phyloP scores from a whole-genome alignment of 2,329 filamentous ascomycete species.

The Hypoxylon rubiginosum region DNA sequence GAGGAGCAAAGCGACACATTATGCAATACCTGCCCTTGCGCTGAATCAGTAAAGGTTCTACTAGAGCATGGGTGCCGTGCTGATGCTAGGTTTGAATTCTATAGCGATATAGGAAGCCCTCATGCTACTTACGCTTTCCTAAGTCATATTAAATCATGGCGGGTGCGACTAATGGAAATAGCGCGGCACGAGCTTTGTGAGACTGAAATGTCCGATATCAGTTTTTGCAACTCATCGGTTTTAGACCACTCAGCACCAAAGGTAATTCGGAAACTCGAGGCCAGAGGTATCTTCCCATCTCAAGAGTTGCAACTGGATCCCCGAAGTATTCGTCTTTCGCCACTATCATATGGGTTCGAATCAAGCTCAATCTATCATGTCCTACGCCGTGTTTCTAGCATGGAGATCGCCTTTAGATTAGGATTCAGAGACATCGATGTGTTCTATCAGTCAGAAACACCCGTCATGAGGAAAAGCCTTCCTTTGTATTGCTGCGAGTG shows the following conservation, averaged over 20 bases:
- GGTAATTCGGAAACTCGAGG: conserved; percentile 2
- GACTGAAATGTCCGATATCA: neutral
- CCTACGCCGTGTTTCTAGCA: neutral
- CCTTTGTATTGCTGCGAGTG: neutral
- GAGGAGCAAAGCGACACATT: neutral
- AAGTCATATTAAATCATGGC: neutral
- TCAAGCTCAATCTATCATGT: conserved; percentile 5
- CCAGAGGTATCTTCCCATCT: conserved; percentile 3
- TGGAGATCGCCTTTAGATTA: conserved; percentile 6
- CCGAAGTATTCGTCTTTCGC: conserved; percentile 10
- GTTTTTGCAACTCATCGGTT: neutral
- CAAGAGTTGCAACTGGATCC: neutral
- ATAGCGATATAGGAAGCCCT: too few species aligned
- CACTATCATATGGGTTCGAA: neutral
- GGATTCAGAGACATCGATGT: conserved; percentile 14
- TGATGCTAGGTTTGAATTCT: too few species aligned
- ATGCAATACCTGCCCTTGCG: conserved; percentile 1
- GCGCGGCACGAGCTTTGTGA: neutral
- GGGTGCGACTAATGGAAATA: neutral
- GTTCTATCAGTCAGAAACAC: neutral
- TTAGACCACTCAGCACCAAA: neutral
- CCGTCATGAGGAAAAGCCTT: neutral
- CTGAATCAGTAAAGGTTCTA: conserved; percentile 9
- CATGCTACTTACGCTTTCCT: neutral
- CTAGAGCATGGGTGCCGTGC: neutral